Conservation (phyloP, 306 rosid genomes). For the Cucumis cinereus region DNA sequence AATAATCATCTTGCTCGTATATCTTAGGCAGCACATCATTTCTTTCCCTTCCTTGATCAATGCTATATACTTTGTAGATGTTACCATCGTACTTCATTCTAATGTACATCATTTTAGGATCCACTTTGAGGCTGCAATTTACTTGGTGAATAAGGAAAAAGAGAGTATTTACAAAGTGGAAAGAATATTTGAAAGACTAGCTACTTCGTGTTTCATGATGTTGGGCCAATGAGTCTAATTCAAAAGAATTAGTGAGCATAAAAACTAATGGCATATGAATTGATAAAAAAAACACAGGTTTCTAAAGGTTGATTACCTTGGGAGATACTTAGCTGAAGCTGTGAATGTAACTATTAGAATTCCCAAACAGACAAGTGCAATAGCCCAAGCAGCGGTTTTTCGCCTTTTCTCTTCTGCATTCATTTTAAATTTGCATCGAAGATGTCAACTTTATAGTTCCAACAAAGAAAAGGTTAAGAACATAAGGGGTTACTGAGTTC, state of each 20-base stretch:
- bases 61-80: background rate
- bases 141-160: background rate
- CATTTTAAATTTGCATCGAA: background rate
- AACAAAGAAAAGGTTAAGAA: background rate
- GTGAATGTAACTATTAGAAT: conserved; percentile 32
- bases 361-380: conserved; percentile 46
- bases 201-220: background rate
- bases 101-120: background rate
- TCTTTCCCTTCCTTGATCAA: background rate
- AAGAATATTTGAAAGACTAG: background rate
- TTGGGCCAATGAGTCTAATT: background rate
- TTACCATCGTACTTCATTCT: background rate
- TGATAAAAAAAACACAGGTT: background rate
- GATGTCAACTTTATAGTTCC: background rate
- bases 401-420: conserved; percentile 34
- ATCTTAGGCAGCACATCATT: background rate
- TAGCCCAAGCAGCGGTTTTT: conserved; percentile 55
- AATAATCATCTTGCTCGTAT: background rate
- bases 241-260: background rate
- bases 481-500: background rate
- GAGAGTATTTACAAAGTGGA: background rate
- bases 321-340: conserved; percentile 41
- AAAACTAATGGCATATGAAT: background rate
- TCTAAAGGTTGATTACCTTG: conserved; percentile 28
- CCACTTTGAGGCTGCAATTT: background rate